phyloP scores from a whole-genome alignment of 2,329 filamentous ascomycete species.

The Hymenoscyphus infarciens region DNA sequence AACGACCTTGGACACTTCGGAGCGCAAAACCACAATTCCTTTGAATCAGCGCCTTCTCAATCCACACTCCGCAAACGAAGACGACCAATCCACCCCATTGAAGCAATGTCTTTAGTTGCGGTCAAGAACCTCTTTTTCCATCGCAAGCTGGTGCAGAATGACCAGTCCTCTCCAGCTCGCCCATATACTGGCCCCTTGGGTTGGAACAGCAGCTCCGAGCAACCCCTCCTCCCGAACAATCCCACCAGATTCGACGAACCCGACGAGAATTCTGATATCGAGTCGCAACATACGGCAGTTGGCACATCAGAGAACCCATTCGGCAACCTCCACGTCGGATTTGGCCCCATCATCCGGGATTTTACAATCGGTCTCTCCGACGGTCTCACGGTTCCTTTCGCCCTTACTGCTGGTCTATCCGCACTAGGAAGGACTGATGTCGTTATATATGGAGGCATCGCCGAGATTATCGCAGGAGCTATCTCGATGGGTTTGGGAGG shows the following conservation, averaged over 20 bases:
- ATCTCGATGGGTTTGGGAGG: constrained; percentile 62
- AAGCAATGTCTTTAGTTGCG: constrained; percentile 33
- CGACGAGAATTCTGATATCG: constrained; percentile 24
- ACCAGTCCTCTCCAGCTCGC: constrained; percentile 20
- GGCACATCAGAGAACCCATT: constrained; percentile 27
- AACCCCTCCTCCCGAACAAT: constrained; percentile 23
- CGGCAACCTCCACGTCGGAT: constrained; percentile 30
- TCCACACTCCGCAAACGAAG: constrained; percentile 18
- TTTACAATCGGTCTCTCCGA: constrained; percentile 60
- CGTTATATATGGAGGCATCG: constrained; percentile 56
- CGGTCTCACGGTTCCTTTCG: constrained; percentile 61
- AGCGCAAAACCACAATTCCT: not conserved
- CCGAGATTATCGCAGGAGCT: constrained; percentile 57
- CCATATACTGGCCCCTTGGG: constrained; percentile 13
- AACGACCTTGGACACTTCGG: not conserved
- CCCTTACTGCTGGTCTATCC: constrained; percentile 55
- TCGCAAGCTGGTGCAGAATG: constrained; percentile 10
- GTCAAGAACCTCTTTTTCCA: constrained; percentile 35
- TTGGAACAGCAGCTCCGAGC: constrained; percentile 18
- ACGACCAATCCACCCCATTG: constrained; percentile 13
- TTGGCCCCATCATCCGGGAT: constrained; percentile 41
- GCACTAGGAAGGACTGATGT: constrained; percentile 48
- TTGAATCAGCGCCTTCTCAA: constrained; percentile 5
- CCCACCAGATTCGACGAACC: not conserved
- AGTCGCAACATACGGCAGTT: constrained; percentile 28